Evolutionary conservation across 306 rosid genomes (phyloP).

Genomic region (Ceratonia siliqua): DNA sequence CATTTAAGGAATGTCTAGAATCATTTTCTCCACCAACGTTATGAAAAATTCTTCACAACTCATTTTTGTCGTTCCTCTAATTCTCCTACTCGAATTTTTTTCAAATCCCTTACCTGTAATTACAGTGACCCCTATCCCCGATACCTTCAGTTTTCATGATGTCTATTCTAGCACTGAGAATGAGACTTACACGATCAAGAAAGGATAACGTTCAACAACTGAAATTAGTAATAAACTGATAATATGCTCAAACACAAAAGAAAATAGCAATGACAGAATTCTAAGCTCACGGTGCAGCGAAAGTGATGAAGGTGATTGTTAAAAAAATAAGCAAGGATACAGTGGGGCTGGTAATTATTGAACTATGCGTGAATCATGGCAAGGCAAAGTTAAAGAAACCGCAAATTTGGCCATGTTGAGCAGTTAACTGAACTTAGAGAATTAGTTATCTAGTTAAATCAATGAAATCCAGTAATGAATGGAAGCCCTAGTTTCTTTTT

Average conservation of each 20-base stretch:
- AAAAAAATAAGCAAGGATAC: not conserved
- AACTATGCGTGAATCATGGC: not conserved
- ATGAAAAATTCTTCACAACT: not conserved
- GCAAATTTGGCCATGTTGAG: not conserved
- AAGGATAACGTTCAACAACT: not conserved
- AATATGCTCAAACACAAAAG: not conserved
- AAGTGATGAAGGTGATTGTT: not conserved
- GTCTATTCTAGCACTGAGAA: not conserved
- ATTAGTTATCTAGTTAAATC: not conserved
- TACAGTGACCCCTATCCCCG: not conserved
- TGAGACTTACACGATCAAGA: not conserved
- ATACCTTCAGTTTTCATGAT: not conserved
- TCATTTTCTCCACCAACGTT: not conserved
- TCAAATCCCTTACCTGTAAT: not conserved
- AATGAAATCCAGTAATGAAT: constrained; percentile 9
- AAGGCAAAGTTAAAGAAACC: not conserved
- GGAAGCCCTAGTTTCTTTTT: constrained; percentile 25
- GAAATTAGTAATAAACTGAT: not conserved
- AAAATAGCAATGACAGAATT: not conserved
- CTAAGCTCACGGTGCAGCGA: not conserved
- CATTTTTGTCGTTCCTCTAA: not conserved
- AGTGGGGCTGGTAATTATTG: not conserved
- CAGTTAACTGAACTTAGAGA: not conserved
- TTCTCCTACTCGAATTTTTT: not conserved
- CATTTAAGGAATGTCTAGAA: not conserved